Conservation (phyloP, 2,329 filamentous ascomycete genomes). For the Samsoniella hepiali region DNA sequence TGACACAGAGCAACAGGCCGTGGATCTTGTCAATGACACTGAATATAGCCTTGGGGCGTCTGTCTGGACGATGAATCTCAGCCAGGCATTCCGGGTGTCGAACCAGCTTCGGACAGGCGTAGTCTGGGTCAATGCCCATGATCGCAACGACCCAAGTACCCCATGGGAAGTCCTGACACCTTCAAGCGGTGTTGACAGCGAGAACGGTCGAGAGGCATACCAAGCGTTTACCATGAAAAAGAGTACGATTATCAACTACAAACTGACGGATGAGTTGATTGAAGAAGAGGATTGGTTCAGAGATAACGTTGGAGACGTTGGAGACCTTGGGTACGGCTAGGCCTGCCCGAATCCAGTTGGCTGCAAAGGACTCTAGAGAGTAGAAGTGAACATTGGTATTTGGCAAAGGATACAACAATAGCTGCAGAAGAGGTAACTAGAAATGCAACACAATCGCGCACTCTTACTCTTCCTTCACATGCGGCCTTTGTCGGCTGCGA, state of each 20-base stretch:
- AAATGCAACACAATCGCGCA: not conserved
- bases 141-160: slow-evolving; percentile 68
- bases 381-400: too few species aligned
- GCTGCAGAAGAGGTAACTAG: not conserved
- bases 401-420: too few species aligned
- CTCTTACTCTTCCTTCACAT: too few species aligned
- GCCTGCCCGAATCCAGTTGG: not conserved
- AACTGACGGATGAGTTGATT: slow-evolving; percentile 48
- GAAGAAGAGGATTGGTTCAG: slow-evolving; percentile 65
- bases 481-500: not conserved
- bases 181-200: slow-evolving; percentile 65
- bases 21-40: slow-evolving; percentile 68
- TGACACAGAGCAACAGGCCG: slow-evolving; percentile 67
- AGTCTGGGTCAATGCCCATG: slow-evolving; percentile 59
- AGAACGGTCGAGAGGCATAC: slow-evolving; percentile 67
- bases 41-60: slow-evolving; percentile 75
- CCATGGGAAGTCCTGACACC: slow-evolving; percentile 65
- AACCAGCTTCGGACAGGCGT: slow-evolving; percentile 67
- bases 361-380: too few species aligned
- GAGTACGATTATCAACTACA: slow-evolving; percentile 69
- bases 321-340: slow-evolving; percentile 43
- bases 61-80: slow-evolving; percentile 73
- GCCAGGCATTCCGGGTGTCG: slow-evolving; percentile 63
- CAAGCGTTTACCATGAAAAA: slow-evolving; percentile 58
- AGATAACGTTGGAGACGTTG: slow-evolving; percentile 53